Conservation (phyloP, 805 yeast genomes). For the Soucietia sequanensis region DNA sequence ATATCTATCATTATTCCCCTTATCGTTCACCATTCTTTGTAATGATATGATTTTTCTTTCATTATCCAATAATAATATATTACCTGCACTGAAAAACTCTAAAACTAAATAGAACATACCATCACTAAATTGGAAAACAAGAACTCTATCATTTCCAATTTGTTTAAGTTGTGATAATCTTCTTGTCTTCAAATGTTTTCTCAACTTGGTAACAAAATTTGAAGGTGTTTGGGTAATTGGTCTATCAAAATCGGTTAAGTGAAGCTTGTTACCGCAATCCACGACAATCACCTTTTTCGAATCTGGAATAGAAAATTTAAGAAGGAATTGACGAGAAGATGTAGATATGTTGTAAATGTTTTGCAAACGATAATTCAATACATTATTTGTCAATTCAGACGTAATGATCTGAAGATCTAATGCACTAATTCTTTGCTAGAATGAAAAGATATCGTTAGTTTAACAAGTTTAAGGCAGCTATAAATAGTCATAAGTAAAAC, state of each 20-base stretch:
- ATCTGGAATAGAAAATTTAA: constrained; percentile 82
- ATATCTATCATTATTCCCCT: constrained; percentile 59
- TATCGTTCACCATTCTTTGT: constrained; percentile 76
- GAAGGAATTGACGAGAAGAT: constrained; percentile 67
- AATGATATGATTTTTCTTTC: constrained; percentile 65
- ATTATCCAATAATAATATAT: constrained; percentile 73
- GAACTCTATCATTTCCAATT: constrained; percentile 76
- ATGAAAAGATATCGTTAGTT: too few species aligned
- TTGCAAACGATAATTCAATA: constrained; percentile 70
- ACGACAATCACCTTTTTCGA: constrained; percentile 72
- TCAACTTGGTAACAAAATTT: constrained; percentile 76
- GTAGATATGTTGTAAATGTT: constrained; percentile 81
- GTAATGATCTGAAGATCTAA: constrained; percentile 74
- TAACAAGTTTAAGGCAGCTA: too few species aligned
- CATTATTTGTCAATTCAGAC: constrained; percentile 56
- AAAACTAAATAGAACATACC: constrained; percentile 74
- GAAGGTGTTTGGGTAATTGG: constrained; percentile 82
- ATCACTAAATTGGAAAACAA: constrained; percentile 81
- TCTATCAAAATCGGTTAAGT: constrained; percentile 76
- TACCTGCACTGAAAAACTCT: constrained; percentile 96
- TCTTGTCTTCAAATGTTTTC: constrained; percentile 83
- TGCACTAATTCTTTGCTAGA: constrained; percentile 80
- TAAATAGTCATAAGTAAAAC: too few species aligned
- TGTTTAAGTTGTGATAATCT: constrained; percentile 72
- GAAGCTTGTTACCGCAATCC: constrained; percentile 84